phyloP scores from a whole-genome alignment of 2,329 filamentous ascomycete species.

The Ophiocordyceps camponoti-leonardi region DNA sequence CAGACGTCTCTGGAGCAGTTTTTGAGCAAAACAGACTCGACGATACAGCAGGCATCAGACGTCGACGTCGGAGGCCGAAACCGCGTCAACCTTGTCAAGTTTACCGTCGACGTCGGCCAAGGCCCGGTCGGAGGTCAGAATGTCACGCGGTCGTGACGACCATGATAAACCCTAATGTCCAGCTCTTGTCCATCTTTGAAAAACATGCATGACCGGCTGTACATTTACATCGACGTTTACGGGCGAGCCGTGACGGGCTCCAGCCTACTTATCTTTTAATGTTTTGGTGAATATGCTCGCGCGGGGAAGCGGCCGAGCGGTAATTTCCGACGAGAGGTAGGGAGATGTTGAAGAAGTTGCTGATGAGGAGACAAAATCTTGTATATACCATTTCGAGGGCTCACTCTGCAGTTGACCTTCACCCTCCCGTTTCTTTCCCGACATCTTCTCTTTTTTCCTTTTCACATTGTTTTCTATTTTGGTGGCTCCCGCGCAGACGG shows the following conservation, averaged over 20 bases:
- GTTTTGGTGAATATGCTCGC: constrained; percentile 5
- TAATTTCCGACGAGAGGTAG: constrained; percentile 2
- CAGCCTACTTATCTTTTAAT: background rate
- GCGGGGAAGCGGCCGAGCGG: background rate
- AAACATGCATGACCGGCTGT: background rate
- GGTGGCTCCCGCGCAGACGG: constrained; percentile 9
- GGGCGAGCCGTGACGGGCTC: background rate
- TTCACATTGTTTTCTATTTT: too few relatives aligned
- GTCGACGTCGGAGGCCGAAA: constrained; percentile 25
- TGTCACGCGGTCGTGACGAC: background rate
- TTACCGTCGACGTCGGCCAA: constrained; percentile 21
- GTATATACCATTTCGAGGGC: constrained; percentile 8
- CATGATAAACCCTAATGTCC: background rate
- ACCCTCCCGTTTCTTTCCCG: constrained; percentile 4
- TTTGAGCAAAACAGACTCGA: constrained; percentile 24
- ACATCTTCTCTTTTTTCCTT: constrained; percentile 3
- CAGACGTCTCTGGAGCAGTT: constrained; percentile 37
- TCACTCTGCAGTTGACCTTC: constrained; percentile 1
- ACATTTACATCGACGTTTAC: background rate
- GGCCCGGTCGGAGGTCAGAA: constrained; percentile 11
- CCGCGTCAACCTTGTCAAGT: constrained; percentile 32
- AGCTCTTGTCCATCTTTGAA: background rate
- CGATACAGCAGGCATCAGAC: constrained; percentile 20
- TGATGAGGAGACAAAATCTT: constrained; percentile 7
- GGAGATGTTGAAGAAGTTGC: constrained; percentile 1